These are phyloP conservation scores for Guyanaporus albipodus DNA, from an alignment of 768 basidiomycete species.

Conservation along the genomic window DNA sequence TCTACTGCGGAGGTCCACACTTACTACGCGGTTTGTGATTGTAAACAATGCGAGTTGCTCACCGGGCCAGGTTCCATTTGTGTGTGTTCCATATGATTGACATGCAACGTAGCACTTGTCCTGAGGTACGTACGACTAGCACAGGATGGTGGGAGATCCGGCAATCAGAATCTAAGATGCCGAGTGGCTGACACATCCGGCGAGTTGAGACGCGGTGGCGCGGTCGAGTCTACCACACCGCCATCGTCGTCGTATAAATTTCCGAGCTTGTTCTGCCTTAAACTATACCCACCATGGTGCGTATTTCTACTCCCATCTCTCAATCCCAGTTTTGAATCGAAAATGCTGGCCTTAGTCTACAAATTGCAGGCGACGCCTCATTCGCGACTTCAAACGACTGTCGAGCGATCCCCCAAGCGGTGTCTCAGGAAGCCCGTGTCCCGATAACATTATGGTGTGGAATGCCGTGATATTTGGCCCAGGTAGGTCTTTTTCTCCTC, in stretches of 20 bases:
- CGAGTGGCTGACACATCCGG: too few relatives aligned
- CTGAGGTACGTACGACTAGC: too few relatives aligned
- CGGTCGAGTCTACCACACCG: not conserved
- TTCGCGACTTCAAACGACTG: conserved; percentile 96
- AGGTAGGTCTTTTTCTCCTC: conserved; percentile 48
- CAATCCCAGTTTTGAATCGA: not conserved
- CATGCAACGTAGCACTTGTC: too few relatives aligned
- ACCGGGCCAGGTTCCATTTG: too few relatives aligned
- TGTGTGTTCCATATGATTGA: too few relatives aligned
- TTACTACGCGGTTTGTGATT: too few relatives aligned
- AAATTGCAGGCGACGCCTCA: conserved; percentile 89
- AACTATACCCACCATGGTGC: conserved; percentile 20
- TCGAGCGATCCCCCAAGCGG: conserved; percentile 94
- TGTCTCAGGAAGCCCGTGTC: conserved; percentile 94
- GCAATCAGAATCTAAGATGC: too few relatives aligned
- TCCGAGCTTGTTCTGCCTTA: not conserved
- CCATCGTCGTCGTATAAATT: not conserved
- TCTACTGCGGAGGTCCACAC: too few relatives aligned
- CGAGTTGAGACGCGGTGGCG: not conserved
- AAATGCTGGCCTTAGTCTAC: conserved; percentile 60
- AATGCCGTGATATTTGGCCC: conserved; percentile 99
- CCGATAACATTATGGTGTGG: conserved; percentile 99
- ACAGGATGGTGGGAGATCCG: too few relatives aligned
- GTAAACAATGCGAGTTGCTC: too few relatives aligned
- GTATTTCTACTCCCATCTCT: not conserved